phyloP scores from a whole-genome alignment of 225 moss, liverwort and hornwort genomes.

The Sphagnum contortum region DNA sequence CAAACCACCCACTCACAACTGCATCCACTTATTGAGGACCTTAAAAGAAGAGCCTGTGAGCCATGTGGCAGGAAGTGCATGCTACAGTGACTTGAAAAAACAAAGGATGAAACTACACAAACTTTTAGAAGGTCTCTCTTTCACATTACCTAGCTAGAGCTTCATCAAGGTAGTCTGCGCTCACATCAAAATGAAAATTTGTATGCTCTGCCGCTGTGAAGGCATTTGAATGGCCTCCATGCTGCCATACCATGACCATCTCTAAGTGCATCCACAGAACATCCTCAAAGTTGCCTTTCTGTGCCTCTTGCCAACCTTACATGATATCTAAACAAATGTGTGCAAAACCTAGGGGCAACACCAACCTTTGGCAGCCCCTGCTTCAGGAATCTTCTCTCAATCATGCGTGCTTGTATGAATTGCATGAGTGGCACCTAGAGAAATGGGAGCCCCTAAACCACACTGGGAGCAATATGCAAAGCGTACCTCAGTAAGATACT shows the following conservation, averaged over 20 bases:
- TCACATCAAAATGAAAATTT: constrained; percentile 94
- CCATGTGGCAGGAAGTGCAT: too few species aligned
- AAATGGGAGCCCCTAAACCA: too few species aligned
- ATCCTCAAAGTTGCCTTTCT: too few species aligned
- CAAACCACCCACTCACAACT: not conserved
- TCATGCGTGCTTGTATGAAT: not conserved
- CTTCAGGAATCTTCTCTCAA: too few species aligned
- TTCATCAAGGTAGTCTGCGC: constrained; percentile 84
- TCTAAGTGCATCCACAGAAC: not conserved
- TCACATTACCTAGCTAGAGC: constrained; percentile 76
- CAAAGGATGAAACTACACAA: too few species aligned
- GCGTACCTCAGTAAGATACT: constrained; percentile 92
- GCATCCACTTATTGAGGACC: not conserved
- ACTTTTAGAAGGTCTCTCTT: too few species aligned
- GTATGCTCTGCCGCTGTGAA: constrained; percentile 90
- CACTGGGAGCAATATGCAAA: not conserved
- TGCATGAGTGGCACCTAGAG: not conserved
- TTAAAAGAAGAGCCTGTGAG: too few species aligned
- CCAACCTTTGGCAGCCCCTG: too few species aligned
- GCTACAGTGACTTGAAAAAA: too few species aligned
- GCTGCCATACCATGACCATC: constrained; percentile 42
- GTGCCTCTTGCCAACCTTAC: too few species aligned
- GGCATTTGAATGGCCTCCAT: constrained; percentile 97
- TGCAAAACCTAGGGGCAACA: too few species aligned
- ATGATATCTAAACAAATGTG: too few species aligned